A percentile compares a stretch with the other conserved stretches of the same genome.
phyloP scores from a whole-genome alignment of 306 rosid species.

The Hippophae rhamnoides region DNA sequence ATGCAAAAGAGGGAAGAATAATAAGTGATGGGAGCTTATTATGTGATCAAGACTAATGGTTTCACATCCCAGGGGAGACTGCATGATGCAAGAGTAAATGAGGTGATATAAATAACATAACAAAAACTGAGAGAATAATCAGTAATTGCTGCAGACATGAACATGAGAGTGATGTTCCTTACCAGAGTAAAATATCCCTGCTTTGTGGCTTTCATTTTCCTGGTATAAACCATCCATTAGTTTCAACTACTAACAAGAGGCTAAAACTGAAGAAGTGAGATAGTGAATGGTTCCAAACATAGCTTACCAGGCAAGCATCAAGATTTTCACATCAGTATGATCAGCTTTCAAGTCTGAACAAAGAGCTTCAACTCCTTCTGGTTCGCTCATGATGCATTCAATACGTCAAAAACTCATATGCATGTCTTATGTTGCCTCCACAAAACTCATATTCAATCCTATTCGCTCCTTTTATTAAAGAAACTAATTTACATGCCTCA shows the following conservation, averaged over 20 bases:
- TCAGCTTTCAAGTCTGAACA: constrained; percentile 87
- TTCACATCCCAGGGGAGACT: too few species aligned
- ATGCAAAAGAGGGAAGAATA: too few species aligned
- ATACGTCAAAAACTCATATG: background rate
- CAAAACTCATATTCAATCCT: too few species aligned
- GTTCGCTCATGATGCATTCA: constrained; percentile 45
- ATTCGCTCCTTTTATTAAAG: too few species aligned
- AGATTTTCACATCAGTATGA: constrained; percentile 84
- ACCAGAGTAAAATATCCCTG: constrained; percentile 95
- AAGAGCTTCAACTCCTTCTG: constrained; percentile 91
- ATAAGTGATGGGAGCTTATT: too few species aligned
- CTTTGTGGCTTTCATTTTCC: constrained; percentile 94
- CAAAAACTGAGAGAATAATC: too few species aligned
- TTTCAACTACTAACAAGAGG: constrained; percentile 19
- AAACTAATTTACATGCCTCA: too few species aligned
- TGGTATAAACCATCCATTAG: constrained; percentile 41
- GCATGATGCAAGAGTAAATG: too few species aligned
- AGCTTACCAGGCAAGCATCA: constrained; percentile 98
- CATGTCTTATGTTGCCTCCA: background rate
- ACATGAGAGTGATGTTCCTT: constrained; percentile 19
- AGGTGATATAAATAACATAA: too few species aligned
- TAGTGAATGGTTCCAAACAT: constrained; percentile 6
- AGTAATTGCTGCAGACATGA: background rate
- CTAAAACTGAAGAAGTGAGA: constrained; percentile 16
- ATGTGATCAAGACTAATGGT: too few species aligned